Evolutionary conservation across 441 rosid species (phyloP).

Genomic region (Iberis amara): DNA sequence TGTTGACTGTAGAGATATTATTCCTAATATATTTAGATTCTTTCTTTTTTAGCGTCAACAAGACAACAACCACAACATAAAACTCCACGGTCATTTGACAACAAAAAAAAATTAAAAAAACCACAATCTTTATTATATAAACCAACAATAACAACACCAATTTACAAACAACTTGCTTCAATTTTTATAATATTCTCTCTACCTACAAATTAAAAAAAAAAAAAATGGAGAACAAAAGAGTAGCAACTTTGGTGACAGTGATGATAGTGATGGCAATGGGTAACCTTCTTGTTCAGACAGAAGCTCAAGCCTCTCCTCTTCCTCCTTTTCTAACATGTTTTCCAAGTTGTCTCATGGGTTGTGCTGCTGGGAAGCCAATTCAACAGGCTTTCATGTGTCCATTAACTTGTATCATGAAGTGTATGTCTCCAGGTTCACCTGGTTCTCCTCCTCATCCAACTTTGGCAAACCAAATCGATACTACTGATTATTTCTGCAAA

Average conservation of each 20-base stretch:
- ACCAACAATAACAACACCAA: neutral
- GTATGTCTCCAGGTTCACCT: slow-evolving; percentile 12
- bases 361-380: slow-evolving; percentile 3
- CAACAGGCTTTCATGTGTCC: slow-evolving; percentile 21
- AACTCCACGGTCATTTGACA: too few relatives aligned
- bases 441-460: slow-evolving; percentile 3
- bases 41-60: neutral
- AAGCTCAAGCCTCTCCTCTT: slow-evolving; percentile 5
- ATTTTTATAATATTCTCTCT: neutral
- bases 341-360: slow-evolving; percentile 12
- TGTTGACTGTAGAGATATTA: too few relatives aligned
- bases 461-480: neutral
- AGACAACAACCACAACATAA: neutral
- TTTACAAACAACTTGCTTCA: neutral
- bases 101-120: too few relatives aligned
- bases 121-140: slow-evolving; percentile 17
- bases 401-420: slow-evolving; percentile 23
- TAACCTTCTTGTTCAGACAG: slow-evolving; percentile 2
- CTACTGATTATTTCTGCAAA: slow-evolving; percentile 16
- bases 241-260: neutral
- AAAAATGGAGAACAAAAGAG: neutral
- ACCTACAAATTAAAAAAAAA: neutral
- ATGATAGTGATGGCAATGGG: slow-evolving; percentile 3
- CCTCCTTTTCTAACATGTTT: slow-evolving; percentile 14
- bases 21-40: too few relatives aligned